Conservation (phyloP, 1,139 yeast species). For the Pichia sp. region DNA sequence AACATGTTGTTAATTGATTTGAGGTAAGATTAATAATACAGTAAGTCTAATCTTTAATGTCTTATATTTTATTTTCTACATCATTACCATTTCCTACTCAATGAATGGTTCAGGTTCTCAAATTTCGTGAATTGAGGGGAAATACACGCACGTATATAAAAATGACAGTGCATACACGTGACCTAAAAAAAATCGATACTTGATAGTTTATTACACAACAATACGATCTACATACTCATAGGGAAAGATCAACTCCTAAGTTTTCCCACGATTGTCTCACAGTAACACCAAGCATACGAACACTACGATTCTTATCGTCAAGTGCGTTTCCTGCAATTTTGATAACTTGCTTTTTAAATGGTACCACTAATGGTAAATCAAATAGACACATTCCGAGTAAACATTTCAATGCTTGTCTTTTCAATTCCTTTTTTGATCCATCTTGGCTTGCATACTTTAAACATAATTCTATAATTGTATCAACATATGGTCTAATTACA, state of each 20-base stretch:
- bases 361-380: slow-evolving; percentile 38
- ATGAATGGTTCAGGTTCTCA: not conserved
- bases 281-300: slow-evolving; percentile 70
- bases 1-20: slow-evolving; percentile 7
- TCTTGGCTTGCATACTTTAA: slow-evolving; percentile 5
- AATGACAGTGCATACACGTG: slow-evolving; percentile 2
- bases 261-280: slow-evolving; percentile 51
- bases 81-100: not conserved
- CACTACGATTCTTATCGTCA: slow-evolving; percentile 69
- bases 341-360: slow-evolving; percentile 48
- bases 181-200: too few species aligned
- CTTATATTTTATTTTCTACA: not conserved
- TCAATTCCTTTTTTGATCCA: slow-evolving; percentile 34
- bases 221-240: too few species aligned
- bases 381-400: slow-evolving; percentile 37
- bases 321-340: slow-evolving; percentile 44
- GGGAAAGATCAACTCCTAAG: slow-evolving; percentile 9
- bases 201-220: too few species aligned
- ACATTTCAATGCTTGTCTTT: slow-evolving; percentile 52
- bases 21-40: not conserved
- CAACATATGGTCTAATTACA: slow-evolving; percentile 10
- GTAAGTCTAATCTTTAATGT: not conserved
- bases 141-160: not conserved
- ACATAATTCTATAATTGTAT: slow-evolving; percentile 13
- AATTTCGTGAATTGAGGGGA: not conserved